phyloP scores from a whole-genome alignment of 2,329 filamentous ascomycete species.

The Aspergillus floridensis region DNA sequence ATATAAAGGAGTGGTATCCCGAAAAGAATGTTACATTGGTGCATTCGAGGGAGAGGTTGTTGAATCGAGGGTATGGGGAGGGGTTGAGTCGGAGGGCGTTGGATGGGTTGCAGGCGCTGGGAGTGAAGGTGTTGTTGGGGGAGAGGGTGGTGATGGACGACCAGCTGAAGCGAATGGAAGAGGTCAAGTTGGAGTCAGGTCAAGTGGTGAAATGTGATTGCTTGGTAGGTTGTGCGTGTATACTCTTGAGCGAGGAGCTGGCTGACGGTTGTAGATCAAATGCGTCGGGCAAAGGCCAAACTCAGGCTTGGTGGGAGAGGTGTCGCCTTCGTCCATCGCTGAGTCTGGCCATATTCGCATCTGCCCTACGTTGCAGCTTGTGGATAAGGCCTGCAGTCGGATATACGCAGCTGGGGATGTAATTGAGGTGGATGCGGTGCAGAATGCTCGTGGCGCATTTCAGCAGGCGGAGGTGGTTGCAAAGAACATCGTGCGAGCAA shows the following conservation, averaged over 20 bases:
- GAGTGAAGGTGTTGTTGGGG: constrained; percentile 52
- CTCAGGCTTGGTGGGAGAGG: neutral
- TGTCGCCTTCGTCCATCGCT: constrained; percentile 48
- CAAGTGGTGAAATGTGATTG: constrained; percentile 47
- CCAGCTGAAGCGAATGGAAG: constrained; percentile 24
- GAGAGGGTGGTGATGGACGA: constrained; percentile 35
- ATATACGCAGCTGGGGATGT: constrained; percentile 66
- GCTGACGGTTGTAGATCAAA: no score
- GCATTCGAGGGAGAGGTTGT: constrained; percentile 49
- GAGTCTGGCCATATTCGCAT: constrained; percentile 53
- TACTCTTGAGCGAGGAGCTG: no score
- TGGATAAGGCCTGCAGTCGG: constrained; percentile 48
- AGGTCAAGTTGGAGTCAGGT: constrained; percentile 48
- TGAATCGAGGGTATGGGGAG: constrained; percentile 50
- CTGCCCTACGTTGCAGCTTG: constrained; percentile 57
- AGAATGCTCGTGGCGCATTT: constrained; percentile 56
- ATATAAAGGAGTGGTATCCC: constrained; percentile 7
- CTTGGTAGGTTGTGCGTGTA: constrained; percentile 42
- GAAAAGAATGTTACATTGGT: constrained; percentile 5
- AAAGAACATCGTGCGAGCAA: constrained; percentile 54
- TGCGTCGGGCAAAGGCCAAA: no score
- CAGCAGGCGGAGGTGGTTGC: constrained; percentile 54
- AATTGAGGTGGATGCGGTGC: constrained; percentile 50
- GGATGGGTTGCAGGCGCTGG: constrained; percentile 47
- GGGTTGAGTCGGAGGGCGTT: constrained; percentile 40